Evolutionary conservation across 331 rosid genomes (phyloP).

Genomic region (Saraca asoca): DNA sequence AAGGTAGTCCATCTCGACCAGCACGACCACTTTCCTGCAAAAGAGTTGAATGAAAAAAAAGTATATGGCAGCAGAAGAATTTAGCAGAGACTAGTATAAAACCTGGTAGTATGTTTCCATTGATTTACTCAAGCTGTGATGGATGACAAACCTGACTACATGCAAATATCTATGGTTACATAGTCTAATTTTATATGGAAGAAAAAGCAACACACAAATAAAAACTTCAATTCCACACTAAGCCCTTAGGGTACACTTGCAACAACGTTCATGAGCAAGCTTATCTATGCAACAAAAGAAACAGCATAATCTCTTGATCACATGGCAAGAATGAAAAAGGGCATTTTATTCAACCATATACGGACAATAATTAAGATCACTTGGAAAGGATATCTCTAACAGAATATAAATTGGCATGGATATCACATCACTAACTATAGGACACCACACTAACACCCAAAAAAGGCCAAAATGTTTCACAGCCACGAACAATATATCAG

Average conservation of each 20-base stretch:
- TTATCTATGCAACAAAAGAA: constrained; percentile 27
- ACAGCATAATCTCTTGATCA: constrained; percentile 10
- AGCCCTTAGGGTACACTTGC: constrained; percentile 20
- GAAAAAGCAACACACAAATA: constrained; percentile 22
- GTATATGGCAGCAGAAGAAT: constrained; percentile 23
- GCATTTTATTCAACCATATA: constrained; percentile 16
- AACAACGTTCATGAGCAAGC: constrained; percentile 13
- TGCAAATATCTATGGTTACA: constrained; percentile 43
- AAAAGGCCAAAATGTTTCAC: background rate
- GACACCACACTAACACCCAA: constrained; percentile 3
- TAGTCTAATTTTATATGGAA: constrained; percentile 28
- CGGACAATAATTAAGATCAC: background rate
- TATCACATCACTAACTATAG: constrained; percentile 8
- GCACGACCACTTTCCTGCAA: constrained; percentile 97
- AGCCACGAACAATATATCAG: constrained; percentile 18
- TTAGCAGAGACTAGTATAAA: constrained; percentile 32
- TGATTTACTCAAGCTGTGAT: constrained; percentile 98
- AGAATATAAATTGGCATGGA: constrained; percentile 8
- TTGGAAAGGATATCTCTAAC: constrained; percentile 1
- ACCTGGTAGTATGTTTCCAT: constrained; percentile 99
- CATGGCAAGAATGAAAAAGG: constrained; percentile 14
- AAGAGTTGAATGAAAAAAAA: constrained; percentile 36
- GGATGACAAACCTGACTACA: constrained; percentile 98
- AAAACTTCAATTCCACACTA: background rate
- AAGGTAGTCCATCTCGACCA: constrained; percentile 97